A percentile compares a stretch with the other conserved stretches of the same genome.
Conservation (phyloP, 768 basidiomycete species). For the Holtermanniella nyarrowii region DNA sequence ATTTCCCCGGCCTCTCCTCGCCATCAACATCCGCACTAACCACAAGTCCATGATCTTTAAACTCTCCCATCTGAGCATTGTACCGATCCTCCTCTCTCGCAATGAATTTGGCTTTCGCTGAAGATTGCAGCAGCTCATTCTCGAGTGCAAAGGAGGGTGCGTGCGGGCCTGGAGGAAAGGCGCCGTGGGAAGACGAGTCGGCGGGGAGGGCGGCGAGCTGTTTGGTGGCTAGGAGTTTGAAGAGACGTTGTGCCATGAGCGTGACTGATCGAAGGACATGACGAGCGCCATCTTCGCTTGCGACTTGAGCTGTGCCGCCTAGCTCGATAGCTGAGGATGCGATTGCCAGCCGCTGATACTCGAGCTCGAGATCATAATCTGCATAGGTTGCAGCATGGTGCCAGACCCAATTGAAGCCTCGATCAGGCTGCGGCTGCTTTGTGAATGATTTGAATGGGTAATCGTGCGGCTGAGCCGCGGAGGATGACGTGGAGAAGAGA, state of each 20-base stretch:
- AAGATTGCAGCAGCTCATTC: conserved; percentile 38
- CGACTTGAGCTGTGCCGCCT: conserved; percentile 41
- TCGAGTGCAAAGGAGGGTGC: conserved; percentile 55
- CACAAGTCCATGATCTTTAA: conserved; percentile 82
- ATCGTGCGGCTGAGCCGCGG: conserved; percentile 19
- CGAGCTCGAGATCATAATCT: conserved; percentile 68
- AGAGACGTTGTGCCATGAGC: conserved; percentile 72
- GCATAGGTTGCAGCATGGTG: conserved; percentile 81
- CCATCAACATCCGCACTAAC: conserved; percentile 41
- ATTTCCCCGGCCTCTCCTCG: conserved; percentile 48
- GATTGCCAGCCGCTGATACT: conserved; percentile 28
- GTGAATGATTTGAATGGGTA: conserved; percentile 41
- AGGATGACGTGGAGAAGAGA: conserved; percentile 55
- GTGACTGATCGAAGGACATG: conserved; percentile 77
- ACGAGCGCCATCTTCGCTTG: conserved; percentile 61
- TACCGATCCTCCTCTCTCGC: conserved; percentile 80
- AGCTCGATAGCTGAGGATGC: conserved; percentile 10
- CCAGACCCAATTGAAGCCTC: conserved; percentile 45
- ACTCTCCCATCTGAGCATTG: conserved; percentile 73
- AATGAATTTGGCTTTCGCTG: conserved; percentile 71
- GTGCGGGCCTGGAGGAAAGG: conserved; percentile 50
- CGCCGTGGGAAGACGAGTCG: conserved; percentile 32
- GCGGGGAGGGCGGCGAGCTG: conserved; percentile 57
- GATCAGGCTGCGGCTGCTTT: conserved; percentile 32
- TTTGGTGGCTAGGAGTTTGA: conserved; percentile 56